Conservation (phyloP, 2,329 filamentous ascomycete genomes). For the Colletotrichum musae region DNA sequence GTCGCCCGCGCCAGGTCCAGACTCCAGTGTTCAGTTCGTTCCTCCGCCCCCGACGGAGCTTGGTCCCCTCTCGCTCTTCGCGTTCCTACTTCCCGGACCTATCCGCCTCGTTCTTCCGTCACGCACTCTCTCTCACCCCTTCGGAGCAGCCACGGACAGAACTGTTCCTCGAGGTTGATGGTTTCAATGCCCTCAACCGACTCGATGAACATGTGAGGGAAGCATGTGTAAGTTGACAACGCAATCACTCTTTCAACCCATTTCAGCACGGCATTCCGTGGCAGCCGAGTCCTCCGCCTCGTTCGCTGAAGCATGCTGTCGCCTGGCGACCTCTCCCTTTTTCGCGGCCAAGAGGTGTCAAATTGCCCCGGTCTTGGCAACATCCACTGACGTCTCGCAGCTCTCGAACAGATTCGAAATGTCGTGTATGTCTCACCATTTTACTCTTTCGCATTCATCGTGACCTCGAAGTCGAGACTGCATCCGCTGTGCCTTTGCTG, state of each 20-base stretch:
- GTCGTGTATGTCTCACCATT: constrained; percentile 58
- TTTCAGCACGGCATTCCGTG: background rate
- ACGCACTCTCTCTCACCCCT: background rate
- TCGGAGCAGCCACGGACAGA: constrained; percentile 19
- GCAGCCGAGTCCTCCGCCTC: background rate
- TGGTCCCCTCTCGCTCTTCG: constrained; percentile 1
- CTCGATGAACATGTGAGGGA: constrained; percentile 57
- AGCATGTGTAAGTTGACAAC: constrained; percentile 57
- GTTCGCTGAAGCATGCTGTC: background rate
- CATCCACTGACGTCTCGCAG: constrained; percentile 56
- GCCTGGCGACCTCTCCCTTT: constrained; percentile 8
- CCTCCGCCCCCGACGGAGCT: constrained; percentile 9
- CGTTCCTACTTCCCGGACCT: constrained; percentile 13
- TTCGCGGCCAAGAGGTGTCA: constrained; percentile 47
- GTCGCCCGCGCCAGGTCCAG: no score
- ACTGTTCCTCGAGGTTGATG: constrained; percentile 33
- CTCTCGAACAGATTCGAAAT: constrained; percentile 66
- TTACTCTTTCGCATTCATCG: constrained; percentile 30
- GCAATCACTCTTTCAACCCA: background rate
- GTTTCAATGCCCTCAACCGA: constrained; percentile 39
- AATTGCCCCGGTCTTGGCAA: constrained; percentile 52
- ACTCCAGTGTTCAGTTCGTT: background rate
- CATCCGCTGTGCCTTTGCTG: no score
- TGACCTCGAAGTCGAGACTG: constrained; percentile 21
- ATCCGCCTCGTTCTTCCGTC: constrained; percentile 23